These are phyloP conservation scores for Kurtzmaniella quercitrusa DNA, from an alignment of 1,139 yeast genomes.

Conservation along the genomic window DNA sequence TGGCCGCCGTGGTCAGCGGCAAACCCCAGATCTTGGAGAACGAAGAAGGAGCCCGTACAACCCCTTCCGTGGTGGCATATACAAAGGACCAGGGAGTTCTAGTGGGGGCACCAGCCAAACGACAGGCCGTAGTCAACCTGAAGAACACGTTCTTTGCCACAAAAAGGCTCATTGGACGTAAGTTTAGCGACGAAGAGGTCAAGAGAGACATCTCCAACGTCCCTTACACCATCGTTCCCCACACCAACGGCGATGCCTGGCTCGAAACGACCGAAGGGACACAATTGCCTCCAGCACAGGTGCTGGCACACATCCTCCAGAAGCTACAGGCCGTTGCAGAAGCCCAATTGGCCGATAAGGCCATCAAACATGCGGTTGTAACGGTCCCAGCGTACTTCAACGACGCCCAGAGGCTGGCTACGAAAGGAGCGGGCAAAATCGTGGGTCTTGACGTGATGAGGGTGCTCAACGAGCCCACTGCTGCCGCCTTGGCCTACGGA, in stretches of 20 bases:
- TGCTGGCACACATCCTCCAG: constrained; percentile 47
- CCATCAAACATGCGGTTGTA: constrained; percentile 58
- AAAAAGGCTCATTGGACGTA: constrained; percentile 68
- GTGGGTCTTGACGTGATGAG: constrained; percentile 65
- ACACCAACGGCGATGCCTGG: constrained; percentile 62
- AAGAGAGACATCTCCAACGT: constrained; percentile 53
- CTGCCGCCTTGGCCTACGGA: constrained; percentile 80
- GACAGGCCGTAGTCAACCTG: constrained; percentile 64
- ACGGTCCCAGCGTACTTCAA: constrained; percentile 81
- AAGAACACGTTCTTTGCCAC: constrained; percentile 72
- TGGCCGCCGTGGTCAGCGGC: constrained; percentile 53
- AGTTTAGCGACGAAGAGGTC: constrained; percentile 58
- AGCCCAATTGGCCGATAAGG: constrained; percentile 30
- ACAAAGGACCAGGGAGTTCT: constrained; percentile 25
- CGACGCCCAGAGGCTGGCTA: constrained; percentile 75
- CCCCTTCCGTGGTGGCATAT: constrained; percentile 71
- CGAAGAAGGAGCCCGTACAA: constrained; percentile 63
- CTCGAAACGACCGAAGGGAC: constrained; percentile 35
- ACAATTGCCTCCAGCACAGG: constrained; percentile 51
- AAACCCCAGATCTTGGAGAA: constrained; percentile 59
- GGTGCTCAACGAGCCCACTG: constrained; percentile 77
- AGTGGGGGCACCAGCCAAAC: constrained; percentile 62
- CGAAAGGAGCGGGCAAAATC: constrained; percentile 64
- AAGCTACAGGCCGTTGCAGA: constrained; percentile 60
- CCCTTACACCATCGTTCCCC: constrained; percentile 53